Base-by-base conservation (phyloP, 306 rosid genomes). In the Medicago lupulina region DNA sequence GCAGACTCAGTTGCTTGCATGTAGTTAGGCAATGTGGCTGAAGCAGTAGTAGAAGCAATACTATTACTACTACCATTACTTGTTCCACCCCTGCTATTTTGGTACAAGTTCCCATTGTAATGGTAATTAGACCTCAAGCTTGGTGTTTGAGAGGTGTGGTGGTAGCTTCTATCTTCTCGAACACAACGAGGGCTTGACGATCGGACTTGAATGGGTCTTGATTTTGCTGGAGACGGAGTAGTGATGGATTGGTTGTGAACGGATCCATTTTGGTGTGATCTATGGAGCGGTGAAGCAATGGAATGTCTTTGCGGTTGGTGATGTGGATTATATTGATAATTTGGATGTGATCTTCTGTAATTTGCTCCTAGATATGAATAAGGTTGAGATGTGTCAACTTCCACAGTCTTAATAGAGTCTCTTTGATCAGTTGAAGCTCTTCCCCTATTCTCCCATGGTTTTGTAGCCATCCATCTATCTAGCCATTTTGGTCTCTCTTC, bases 1-100 rank as follows among this genome's bases (percentile, higher is more conserved):
- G 99, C 97, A 9, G 98, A 96, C 90, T 92, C 99, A 0, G 99
- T 96, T 8, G 98, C 98, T 0, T 97, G 96, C 99, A 96, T 96
- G 87, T 96, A 96, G 78, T 96, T 90, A 74, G 99, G 99, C 86
- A 96, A 63, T 70, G 90, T 40, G 61, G 84, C 19, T 6, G 90
- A 34, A 65, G 84, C 19, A 9, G 50, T 34, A 70, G 34, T 18
- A 43, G 54, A 43, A 23, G 72, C 38, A 67, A 7, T 70, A 12
- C 76, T 12, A 25, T 73, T 80, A 39, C 85, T 88, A 67, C 14
- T 70, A 19, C 75, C 15, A 34, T 71, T 80, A 39, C 87, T 88
- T 28, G 87, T 77, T 64, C 91, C 87, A 8, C 18, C 85, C 41
- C 79, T 80, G n/a, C 78, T 85, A 69, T 81, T 86, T 75, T 86